phyloP scores from a whole-genome alignment of 1,284 basidiomycete genomes.

The Gomphus bonarii region DNA sequence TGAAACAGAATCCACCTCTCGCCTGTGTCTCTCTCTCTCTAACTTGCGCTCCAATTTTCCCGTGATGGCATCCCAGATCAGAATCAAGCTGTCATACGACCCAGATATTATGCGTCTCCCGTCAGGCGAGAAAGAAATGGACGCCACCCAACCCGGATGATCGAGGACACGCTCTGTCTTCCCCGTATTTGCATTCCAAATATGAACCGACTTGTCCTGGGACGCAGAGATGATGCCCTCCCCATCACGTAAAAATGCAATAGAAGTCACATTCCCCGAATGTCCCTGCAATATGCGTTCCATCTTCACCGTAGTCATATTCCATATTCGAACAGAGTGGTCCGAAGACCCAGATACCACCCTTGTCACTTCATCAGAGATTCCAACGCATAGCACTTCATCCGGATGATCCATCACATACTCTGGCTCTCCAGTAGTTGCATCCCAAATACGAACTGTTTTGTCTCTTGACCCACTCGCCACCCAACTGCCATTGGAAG shows the following conservation, averaged over 20 bases:
- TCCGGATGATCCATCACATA: background rate
- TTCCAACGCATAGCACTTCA: background rate
- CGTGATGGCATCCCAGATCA: background rate
- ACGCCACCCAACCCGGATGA: background rate
- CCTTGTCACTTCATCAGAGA: background rate
- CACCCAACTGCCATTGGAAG: background rate
- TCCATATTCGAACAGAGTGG: background rate
- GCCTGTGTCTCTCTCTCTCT: background rate
- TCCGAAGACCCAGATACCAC: background rate
- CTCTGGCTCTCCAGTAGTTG: background rate
- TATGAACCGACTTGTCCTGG: background rate
- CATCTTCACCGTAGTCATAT: background rate
- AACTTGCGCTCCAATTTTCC: background rate
- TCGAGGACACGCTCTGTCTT: background rate
- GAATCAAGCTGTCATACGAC: background rate
- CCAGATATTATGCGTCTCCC: background rate
- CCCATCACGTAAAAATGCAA: background rate
- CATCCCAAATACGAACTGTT: background rate
- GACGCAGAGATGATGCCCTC: background rate
- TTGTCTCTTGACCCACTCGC: background rate
- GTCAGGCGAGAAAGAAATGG: background rate
- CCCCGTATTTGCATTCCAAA: background rate
- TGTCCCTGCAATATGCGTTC: background rate
- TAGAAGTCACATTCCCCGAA: background rate
- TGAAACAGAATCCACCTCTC: background rate